phyloP scores from a whole-genome alignment of 2,329 filamentous ascomycete species.

The Aspergillus sclerotialis region DNA sequence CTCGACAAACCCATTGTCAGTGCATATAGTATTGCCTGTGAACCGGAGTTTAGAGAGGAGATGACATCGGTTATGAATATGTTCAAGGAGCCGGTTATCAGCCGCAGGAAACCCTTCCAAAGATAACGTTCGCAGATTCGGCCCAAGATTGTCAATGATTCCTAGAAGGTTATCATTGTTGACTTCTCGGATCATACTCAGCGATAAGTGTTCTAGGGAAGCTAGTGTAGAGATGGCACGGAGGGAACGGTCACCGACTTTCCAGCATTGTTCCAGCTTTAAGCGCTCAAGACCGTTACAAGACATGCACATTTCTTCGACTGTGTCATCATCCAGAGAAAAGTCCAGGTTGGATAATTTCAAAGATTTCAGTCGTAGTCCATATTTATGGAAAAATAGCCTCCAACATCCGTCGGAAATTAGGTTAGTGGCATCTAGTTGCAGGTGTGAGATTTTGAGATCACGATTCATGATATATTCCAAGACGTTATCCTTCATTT shows the following conservation, averaged over 20 bases:
- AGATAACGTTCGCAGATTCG: conserved; percentile 67
- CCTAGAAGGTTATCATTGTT: conserved; percentile 52
- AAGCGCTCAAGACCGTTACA: conserved; percentile 66
- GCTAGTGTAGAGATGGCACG: conserved; percentile 55
- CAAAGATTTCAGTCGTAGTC: conserved; percentile 57
- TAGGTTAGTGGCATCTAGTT: conserved; percentile 78
- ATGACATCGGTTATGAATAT: conserved; percentile 64
- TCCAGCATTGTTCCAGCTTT: conserved; percentile 76
- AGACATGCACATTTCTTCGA: conserved; percentile 53
- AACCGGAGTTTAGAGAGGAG: conserved; percentile 71
- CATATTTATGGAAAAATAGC: conserved; percentile 59
- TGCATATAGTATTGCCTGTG: conserved; percentile 67
- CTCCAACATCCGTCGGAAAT: conserved; percentile 71
- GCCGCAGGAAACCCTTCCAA: conserved; percentile 60
- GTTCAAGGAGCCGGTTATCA: conserved; percentile 62
- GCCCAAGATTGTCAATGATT: conserved; percentile 57
- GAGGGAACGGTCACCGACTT: conserved; percentile 61
- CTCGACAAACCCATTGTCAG: conserved; percentile 63
- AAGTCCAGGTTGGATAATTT: conserved; percentile 80
- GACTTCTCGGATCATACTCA: conserved; percentile 57
- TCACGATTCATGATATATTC: conserved; percentile 71
- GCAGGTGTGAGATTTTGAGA: conserved; percentile 62
- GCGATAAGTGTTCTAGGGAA: conserved; percentile 65
- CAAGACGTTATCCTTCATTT: conserved; percentile 80
- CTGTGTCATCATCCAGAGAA: conserved; percentile 66